Conservation (phyloP, 768 basidiomycete genomes). For the Leucocoprinus sp. region DNA sequence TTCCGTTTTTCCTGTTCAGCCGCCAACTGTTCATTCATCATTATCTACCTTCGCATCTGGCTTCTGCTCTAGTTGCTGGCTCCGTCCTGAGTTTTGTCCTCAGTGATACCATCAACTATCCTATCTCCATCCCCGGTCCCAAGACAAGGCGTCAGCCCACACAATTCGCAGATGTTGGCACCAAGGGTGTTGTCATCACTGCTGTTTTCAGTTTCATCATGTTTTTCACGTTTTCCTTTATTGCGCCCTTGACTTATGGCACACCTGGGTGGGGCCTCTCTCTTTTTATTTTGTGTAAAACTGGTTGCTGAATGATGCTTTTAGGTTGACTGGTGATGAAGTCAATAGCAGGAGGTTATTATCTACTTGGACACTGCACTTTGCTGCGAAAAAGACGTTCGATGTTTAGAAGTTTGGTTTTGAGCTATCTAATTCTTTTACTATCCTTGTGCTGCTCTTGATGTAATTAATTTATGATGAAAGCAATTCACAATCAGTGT, state of each 20-base stretch:
- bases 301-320: too few species aligned
- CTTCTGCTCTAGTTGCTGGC: constrained; percentile 87
- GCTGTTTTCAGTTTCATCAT: constrained; percentile 50
- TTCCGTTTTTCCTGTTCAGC: constrained; percentile 97
- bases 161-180: constrained; percentile 67
- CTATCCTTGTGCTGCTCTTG: constrained; percentile 16
- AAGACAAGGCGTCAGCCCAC: constrained; percentile 46
- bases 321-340: constrained; percentile 66
- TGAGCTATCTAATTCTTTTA: constrained; percentile 2
- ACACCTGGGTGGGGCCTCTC: constrained; percentile 73
- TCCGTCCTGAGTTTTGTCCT: constrained; percentile 85
- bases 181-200: constrained; percentile 64
- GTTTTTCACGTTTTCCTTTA: constrained; percentile 61
- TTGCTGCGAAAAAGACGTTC: constrained; percentile 60
- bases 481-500: too few species aligned
- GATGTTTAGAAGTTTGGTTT: constrained; percentile 24
- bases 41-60: constrained; percentile 94
- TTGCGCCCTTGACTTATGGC: constrained; percentile 91
- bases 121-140: constrained; percentile 70
- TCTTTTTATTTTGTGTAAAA: constrained; percentile 2
- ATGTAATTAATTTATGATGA: constrained; percentile 15
- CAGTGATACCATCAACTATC: constrained; percentile 87
- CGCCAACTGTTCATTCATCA: constrained; percentile 97
- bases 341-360: constrained; percentile 81
- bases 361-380: constrained; percentile 91